Percentiles rank a stretch among this genome's conserved stretches.
phyloP scores from a whole-genome alignment of 2,329 filamentous ascomycete species.

The Thelonectria olida region DNA sequence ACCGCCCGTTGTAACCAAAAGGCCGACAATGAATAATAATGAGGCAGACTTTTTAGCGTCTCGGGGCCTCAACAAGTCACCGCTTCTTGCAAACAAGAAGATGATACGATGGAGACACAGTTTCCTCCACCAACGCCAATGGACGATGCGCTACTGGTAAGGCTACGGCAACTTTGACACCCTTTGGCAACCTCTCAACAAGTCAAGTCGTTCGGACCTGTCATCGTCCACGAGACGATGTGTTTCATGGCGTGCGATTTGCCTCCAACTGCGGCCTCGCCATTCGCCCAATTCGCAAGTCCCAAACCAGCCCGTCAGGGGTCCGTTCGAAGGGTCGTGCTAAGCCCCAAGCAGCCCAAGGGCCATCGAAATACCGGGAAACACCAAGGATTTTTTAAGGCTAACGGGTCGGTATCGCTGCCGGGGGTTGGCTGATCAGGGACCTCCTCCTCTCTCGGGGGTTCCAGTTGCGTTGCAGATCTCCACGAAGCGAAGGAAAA shows the following conservation, averaged over 20 bases:
- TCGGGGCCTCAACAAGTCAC: constrained; percentile 10
- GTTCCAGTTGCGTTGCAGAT: constrained; percentile 4
- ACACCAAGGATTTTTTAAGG: not conserved
- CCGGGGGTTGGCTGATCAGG: not conserved
- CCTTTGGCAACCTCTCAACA: not conserved
- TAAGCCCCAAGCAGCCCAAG: not conserved
- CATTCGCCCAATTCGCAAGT: constrained; percentile 6
- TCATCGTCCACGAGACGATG: not conserved
- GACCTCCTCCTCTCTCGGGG: not conserved
- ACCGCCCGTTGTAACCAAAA: no score
- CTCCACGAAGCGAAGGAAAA: not conserved
- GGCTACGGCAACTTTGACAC: no score
- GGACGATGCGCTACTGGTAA: not conserved
- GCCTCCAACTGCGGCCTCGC: not conserved
- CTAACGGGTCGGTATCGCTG: constrained; percentile 7
- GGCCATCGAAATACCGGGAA: not conserved
- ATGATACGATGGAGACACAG: not conserved
- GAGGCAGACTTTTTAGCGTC: no score
- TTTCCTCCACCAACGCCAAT: constrained; percentile 1
- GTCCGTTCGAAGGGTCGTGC: not conserved
- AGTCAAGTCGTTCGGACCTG: constrained; percentile 6
- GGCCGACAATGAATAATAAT: not conserved
- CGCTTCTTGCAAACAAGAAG: not conserved
- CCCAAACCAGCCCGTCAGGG: not conserved
- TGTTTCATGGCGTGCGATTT: constrained; percentile 17